Conservation (phyloP, 1,284 basidiomycete genomes). For the Trametes pubescens region DNA sequence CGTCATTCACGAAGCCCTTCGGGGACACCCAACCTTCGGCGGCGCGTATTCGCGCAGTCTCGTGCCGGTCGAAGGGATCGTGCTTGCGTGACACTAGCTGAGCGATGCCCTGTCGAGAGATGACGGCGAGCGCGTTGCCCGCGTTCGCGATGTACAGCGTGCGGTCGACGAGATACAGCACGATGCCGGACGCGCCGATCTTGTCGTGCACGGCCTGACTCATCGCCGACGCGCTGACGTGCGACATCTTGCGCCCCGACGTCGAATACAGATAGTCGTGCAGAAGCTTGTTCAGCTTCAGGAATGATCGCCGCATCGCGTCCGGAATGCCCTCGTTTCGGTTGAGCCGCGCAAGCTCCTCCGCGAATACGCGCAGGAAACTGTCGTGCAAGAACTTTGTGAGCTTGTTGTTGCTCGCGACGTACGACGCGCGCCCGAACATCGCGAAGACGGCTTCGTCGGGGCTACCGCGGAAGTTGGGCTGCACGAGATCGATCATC, state of each 20-base stretch:
- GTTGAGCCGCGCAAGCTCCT: constrained; percentile 64
- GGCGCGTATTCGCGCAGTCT: constrained; percentile 87
- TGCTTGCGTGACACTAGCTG: constrained; percentile 84
- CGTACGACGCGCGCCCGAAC: constrained; percentile 84
- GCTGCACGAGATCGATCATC: constrained; percentile 95
- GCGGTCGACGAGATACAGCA: constrained; percentile 86
- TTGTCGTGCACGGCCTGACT: constrained; percentile 51
- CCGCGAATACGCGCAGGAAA: constrained; percentile 70
- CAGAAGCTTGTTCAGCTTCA: constrained; percentile 83
- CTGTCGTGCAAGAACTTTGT: constrained; percentile 86
- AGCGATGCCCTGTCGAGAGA: constrained; percentile 86
- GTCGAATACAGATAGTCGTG: constrained; percentile 68
- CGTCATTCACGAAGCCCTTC: constrained; percentile 93
- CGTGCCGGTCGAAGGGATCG: constrained; percentile 89
- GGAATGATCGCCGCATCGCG: constrained; percentile 86
- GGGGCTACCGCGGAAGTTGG: constrained; percentile 80
- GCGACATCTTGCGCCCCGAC: constrained; percentile 72
- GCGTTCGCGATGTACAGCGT: constrained; percentile 92
- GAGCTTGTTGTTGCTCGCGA: constrained; percentile 68
- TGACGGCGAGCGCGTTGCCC: constrained; percentile 89
- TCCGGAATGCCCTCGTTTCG: constrained; percentile 70
- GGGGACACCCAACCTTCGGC: constrained; percentile 98
- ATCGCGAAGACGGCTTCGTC: constrained; percentile 96
- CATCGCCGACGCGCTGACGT: constrained; percentile 59
- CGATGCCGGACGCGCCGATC: constrained; percentile 88